Percentiles rank a stretch among this genome's conserved stretches.
These are phyloP conservation scores for Nigrospora sphaerica DNA, from an alignment of 2,329 filamentous ascomycete genomes.

Conservation along the genomic window DNA sequence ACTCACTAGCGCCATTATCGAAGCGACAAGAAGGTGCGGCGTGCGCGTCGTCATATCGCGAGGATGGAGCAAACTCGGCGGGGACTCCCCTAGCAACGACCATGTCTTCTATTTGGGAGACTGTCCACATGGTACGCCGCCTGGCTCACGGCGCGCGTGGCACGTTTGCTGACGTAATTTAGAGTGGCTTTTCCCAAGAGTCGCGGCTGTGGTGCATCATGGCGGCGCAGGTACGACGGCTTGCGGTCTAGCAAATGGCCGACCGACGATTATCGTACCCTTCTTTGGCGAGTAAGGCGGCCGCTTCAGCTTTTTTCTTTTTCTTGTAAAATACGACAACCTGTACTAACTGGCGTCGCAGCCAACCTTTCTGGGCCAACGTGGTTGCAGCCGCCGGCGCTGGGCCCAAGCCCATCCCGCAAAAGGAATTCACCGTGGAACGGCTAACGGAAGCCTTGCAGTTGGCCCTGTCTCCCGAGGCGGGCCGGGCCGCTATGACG, in stretches of 20 bases:
- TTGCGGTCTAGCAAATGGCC: constrained; percentile 51
- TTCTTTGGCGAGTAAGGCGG: constrained; percentile 51
- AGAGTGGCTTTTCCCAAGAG: constrained; percentile 55
- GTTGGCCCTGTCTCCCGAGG: constrained; percentile 10
- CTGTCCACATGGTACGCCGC: constrained; percentile 42
- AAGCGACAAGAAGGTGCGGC: constrained; percentile 49
- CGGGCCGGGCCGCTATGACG: constrained; percentile 15
- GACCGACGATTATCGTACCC: constrained; percentile 57
- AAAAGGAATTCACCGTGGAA: constrained; percentile 22
- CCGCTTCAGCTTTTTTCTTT: too few relatives aligned
- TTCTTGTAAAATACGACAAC: too few relatives aligned
- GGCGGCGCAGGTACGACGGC: constrained; percentile 61
- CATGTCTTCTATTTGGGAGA: constrained; percentile 50
- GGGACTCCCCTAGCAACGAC: constrained; percentile 34
- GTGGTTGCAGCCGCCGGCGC: constrained; percentile 31
- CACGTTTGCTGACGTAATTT: too few relatives aligned
- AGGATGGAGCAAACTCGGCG: constrained; percentile 57
- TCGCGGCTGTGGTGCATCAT: constrained; percentile 55
- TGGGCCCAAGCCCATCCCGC: constrained; percentile 26
- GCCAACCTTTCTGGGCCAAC: constrained; percentile 34
- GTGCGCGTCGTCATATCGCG: constrained; percentile 56
- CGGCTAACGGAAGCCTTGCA: constrained; percentile 25
- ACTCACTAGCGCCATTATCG: constrained; percentile 51
- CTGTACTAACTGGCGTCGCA: neutral
- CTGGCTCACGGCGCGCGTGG: too few relatives aligned